Base-by-base conservation (phyloP, 1,284 basidiomycete genomes). In the Puccinia novopanici region DNA sequence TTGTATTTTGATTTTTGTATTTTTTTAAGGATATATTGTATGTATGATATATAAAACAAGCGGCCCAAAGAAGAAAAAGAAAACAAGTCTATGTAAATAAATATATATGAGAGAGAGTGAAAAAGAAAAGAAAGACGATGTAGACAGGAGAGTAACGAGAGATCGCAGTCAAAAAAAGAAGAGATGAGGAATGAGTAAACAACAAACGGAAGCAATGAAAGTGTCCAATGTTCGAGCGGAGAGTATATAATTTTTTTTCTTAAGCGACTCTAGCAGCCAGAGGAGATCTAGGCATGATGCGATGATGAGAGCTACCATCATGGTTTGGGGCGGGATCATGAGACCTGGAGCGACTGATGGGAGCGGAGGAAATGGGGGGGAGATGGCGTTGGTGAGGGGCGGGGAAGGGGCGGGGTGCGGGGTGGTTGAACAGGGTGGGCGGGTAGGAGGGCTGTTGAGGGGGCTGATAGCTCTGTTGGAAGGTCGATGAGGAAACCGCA, bases 201-300 rank as follows among this genome's bases (percentile, higher is more conserved):
- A 19, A 54, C n/a, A 54, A 54, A n/a, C 5, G 19, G 52, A 54
- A 54, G 17, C 9, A 54, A 54, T 5, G 52, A 17, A 54, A 54
- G 19, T 54, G 52, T 54, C 52, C 52, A 54, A 54, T 10, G 52
- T 19, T 19, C 9, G n/a, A 65, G 6, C 24, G 13, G 40, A n/a
- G n/a, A n/a, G n/a, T n/a, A n/a, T n/a, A n/a, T n/a, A n/a, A n/a
- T n/a, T n/a, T n/a, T n/a, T n/a, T n/a, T n/a, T n/a, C n/a, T 68
- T 73, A 73, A n/a, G 71, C 71, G 71, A 73, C 71, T 37, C 71
- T 30, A 55, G 71, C 52, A 15, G 71, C 71, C 2, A 73, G 40
- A 24, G 71, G 71, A 8, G 71, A 73, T 55, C 71, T 12, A n/a
- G 42, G 50, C 8, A 73, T 12, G 27, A 57, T 27, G 4, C 67